Base-by-base conservation (phyloP, 139 green algal species). In the Helicosporidium sp. region DNA sequence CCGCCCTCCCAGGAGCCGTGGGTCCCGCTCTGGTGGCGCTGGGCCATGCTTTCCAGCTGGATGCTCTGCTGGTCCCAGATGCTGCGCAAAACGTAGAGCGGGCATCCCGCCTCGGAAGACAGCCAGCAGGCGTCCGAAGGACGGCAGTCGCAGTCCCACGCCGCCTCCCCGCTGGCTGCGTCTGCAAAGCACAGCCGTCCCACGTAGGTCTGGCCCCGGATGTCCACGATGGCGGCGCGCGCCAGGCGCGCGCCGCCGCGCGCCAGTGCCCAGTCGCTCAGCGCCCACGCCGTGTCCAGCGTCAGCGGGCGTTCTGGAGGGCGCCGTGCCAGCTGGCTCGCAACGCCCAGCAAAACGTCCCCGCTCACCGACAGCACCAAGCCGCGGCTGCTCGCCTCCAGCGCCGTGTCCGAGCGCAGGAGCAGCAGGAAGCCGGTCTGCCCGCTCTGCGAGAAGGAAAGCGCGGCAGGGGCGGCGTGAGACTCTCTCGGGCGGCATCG, bases 171-270 rank as follows among this genome's bases (percentile, higher is more conserved):
- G 0, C 58, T 78, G 16, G 66, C 61, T 5, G 51, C 34, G 48
- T 84, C 71, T 6, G 75, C 77, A 49, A 87, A 87, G 54, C 77
- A 87, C 6, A 83, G 54, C 5, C 78, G 63, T 1, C 60, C 74
- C 5, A 74, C 52, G 46, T 68, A 80, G 22, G 68, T 61, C 18
- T 67, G 60, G 34, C 69, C 58, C 4, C 55, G 41, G n/a, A 82
- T 55, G 22, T 61, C 66, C 33, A 78, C 67, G 6, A 87, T 64
- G 17, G 73, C 73, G 10, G 77, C 71, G 1, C 67, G 57, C 36
- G 77, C 49, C 36, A 87, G 58, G 41, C 44, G 43, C 5, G 51
- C 51, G 43, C 65, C 62, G 0, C 69, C 71, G 0, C 67, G 58
- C 61, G 75, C 20, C 57, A 77, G 54, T 18, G 78, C 52, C 20